Evolutionary conservation across 2,329 filamentous ascomycete genomes (phyloP), one percentile per base, ranked within the genome.

Genomic region (Macroventuria anomochaeta): DNA sequence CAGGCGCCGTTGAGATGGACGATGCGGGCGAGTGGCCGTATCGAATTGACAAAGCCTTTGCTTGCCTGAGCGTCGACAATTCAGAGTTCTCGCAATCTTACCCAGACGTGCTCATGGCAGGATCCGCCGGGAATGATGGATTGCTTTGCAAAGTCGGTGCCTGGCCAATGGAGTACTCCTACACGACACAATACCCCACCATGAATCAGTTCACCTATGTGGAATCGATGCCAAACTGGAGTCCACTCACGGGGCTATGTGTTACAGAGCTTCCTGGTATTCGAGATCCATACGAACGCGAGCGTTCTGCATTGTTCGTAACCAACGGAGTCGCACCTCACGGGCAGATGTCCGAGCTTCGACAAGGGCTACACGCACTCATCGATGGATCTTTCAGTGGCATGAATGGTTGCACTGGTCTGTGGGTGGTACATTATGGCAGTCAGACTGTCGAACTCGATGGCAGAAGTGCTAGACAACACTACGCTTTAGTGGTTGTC

Each of bases 1-100:
- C 54, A 26, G 72, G 78, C 41, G 74, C 75, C 5, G 79, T 58
- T 7, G 63, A 68, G 8, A 64, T 63, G 11, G 60, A 63, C 7
- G 83, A 81, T 38, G 78, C 84, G 48, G 65, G 61, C 71, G 87
- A 46, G 79, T 85, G 90, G 60, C 81, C 84, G 46, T 89, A 88
- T 64, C 90, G 89, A 55, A 88, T 96, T 39, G 89, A 91, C 53
- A 87, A 84, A 2, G 91, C 91, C 2, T 96, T 97, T 70, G 88
- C 91, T 44, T 89, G 87, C 46, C 70, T 84, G 15, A 79, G 80
- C 51, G 80, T 90, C n/a, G 65, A 67, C 39, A 59, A 59, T 29
- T 63, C 63, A 1, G 85, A 84, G 40, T 60, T 57, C 29, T 63
- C 59, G 47, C 83, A 85, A 58, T 77, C 81, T 29, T 85, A 84